Evolutionary conservation across 1,139 yeast genomes (phyloP), one percentile per base, ranked within the genome.

Genomic region (Suhomyces coccinellae): DNA sequence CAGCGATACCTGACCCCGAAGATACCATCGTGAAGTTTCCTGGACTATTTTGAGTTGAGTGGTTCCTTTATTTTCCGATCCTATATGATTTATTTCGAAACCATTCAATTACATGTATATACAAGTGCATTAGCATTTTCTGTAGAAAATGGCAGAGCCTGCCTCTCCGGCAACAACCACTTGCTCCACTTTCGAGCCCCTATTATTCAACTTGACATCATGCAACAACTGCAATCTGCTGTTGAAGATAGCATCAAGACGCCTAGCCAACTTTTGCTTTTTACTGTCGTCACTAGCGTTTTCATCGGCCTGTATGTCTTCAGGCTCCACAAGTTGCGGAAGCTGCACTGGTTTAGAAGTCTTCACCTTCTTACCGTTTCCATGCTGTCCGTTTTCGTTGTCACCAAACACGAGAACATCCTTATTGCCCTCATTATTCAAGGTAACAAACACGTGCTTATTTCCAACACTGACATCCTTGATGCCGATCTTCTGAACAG

Each of bases 321-420:
- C 55, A 2, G 89, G 88, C 57, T 83, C 87, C 10, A 85, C 56
- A 24, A 86, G 61, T 32, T 75, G 69, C 4, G 88, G 88, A 36
- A 81, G 59, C 12, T 67, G 62, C 0, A 61, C 46, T 1, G 96
- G 96, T 52, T 73, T 75, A 30, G 83, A 69, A 13, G 75, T 65
- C 60, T 85, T 84, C 48, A 77, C 75, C 32, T 75, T 70, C 58
- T 84, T 86, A 17, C 96, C 96, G 57, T 83, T 89, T 15, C 96
- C 97, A 40, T 87, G 74, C 66, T 91, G 97, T 17, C 95, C 96
- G 53, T 54, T 71, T 55, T 83, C 86, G 61, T 90, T 91, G 37
- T 83, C 85, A 15, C 99, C 99, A 87, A 96, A 88, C 3, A 73
- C 77, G 38, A 86, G 63, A 16, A 89, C 85, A 57, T 87, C 93